Base-by-base conservation (phyloP, 495 filamentous ascomycete genomes). In the Xylaria acuta region DNA sequence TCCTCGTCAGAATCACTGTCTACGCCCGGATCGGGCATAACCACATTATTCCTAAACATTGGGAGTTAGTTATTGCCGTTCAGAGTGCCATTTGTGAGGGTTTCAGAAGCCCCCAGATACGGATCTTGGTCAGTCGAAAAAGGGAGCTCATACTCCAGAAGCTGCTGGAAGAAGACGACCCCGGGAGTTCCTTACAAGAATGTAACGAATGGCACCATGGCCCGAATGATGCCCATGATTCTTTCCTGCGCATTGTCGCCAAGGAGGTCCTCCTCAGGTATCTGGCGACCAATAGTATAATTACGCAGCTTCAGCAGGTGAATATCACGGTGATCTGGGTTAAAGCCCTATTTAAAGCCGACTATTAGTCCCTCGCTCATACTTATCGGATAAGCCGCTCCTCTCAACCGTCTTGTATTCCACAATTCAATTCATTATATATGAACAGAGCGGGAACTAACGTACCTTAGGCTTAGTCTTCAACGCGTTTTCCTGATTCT, bases 391-490 rank as follows among this genome's bases (percentile, higher is more conserved):
- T 36, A 38, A 6, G 3, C 22, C 20, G 16, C 38, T n/a, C 43
- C 1, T 22, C 4, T 41, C 27, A 4, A 38, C 12, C 9, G 2
- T 38, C 18, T 16, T 41, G 5, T 3, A 43, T 22, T 30, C 22
- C 12, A 36, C 20, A 12, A 2, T 18, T 34, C 7, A n/a, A 34
- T 25, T 3, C 27, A 38, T 30, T 27, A 40, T 41, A 49, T 5
- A 43, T 32, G 18, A 36, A 27, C 3, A 43, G 38, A 30, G 25
- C 20, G 32, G 54, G 68, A 54, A 56, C 32, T 38, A 34, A 80
- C 88, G 74, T 80, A 95, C 92, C 89, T 94, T 95, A 0, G 94
- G 94, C 76, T 92, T 92, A 47, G 88, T 94, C 85, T 96, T 96
- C 14, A 97, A 83, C 54, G 92, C 92, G 67, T 87, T 91, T 73